phyloP scores from a whole-genome alignment of 176 grass and related monocot species.

The Oryza meridionalis region DNA sequence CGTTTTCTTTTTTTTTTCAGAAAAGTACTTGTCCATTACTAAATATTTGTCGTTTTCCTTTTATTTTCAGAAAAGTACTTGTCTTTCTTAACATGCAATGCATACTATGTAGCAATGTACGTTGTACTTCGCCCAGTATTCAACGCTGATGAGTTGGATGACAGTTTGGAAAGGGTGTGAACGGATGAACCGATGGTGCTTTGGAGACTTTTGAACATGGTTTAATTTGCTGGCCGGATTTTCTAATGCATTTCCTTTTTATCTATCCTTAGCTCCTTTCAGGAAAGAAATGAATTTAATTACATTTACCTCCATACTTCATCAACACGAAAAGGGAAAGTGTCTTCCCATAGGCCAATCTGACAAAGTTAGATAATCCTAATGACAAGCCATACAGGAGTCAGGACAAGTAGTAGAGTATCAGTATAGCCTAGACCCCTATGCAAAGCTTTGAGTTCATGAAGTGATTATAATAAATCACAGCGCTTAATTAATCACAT shows the following conservation, averaged over 20 bases:
- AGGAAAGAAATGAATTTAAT: not conserved
- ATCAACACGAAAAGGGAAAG: not conserved
- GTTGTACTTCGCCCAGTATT: not conserved
- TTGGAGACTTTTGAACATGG: not conserved
- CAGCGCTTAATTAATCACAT: not conserved
- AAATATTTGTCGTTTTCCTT: too few relatives aligned
- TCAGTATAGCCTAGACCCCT: not conserved
- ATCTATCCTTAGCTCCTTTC: not conserved
- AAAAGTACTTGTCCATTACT: too few relatives aligned
- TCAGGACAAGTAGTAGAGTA: not conserved
- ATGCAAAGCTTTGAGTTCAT: not conserved
- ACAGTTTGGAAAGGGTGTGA: constrained; percentile 28
- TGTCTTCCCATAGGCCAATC: not conserved
- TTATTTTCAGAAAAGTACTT: too few relatives aligned
- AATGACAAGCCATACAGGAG: not conserved
- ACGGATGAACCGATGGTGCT: not conserved
- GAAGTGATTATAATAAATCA: not conserved
- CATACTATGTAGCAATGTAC: not conserved
- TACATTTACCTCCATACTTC: not conserved
- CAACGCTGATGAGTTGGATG: not conserved
- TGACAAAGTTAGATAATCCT: not conserved
- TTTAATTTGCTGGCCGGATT: not conserved
- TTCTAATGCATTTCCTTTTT: not conserved
- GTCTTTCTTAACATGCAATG: not conserved
- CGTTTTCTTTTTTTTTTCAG: too few relatives aligned